Percentiles rank a stretch among this genome's conserved stretches.
Evolutionary conservation across 2,329 filamentous ascomycete species (phyloP).

Genomic region (Fusarium sp.): DNA sequence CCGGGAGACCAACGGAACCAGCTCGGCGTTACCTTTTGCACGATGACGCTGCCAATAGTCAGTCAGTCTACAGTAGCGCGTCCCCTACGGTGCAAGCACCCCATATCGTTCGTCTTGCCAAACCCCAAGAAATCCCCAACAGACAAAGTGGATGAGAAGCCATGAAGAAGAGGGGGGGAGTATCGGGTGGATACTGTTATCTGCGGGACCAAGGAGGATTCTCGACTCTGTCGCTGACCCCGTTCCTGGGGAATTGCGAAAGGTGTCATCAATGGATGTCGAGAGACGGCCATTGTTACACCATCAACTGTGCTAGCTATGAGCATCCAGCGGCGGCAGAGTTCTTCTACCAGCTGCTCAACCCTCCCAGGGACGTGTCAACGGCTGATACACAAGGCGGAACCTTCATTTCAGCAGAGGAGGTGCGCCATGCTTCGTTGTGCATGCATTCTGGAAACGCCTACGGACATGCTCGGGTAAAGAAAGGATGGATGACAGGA

Average conservation of each 20-base stretch:
- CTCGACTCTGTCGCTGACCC: slow-evolving; percentile 35
- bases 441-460: slow-evolving; percentile 7
- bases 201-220: slow-evolving; percentile 16
- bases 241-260: slow-evolving; percentile 11
- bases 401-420: slow-evolving; percentile 13
- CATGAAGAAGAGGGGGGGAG: not conserved
- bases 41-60: slow-evolving; percentile 29
- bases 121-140: slow-evolving; percentile 37
- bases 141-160: slow-evolving; percentile 18
- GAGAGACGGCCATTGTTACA: slow-evolving; percentile 26
- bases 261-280: slow-evolving; percentile 14
- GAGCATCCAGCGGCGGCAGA: not conserved
- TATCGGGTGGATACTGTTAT: slow-evolving; percentile 10
- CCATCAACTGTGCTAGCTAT: slow-evolving; percentile 6
- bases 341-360: not conserved
- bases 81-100: slow-evolving; percentile 10
- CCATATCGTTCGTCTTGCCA: slow-evolving; percentile 1
- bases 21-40: slow-evolving; percentile 34
- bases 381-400: slow-evolving; percentile 35
- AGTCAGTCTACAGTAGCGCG: slow-evolving; percentile 24
- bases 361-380: not conserved
- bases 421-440: slow-evolving; percentile 11
- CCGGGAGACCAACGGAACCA: slow-evolving; percentile 12
- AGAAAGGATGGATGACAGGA: not conserved
- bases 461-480: slow-evolving; percentile 8